Percentiles rank a stretch among this genome's conserved stretches.
These are phyloP conservation scores for Aspergillus tamarii DNA, from an alignment of 2,329 filamentous ascomycete species.

Conservation along the genomic window DNA sequence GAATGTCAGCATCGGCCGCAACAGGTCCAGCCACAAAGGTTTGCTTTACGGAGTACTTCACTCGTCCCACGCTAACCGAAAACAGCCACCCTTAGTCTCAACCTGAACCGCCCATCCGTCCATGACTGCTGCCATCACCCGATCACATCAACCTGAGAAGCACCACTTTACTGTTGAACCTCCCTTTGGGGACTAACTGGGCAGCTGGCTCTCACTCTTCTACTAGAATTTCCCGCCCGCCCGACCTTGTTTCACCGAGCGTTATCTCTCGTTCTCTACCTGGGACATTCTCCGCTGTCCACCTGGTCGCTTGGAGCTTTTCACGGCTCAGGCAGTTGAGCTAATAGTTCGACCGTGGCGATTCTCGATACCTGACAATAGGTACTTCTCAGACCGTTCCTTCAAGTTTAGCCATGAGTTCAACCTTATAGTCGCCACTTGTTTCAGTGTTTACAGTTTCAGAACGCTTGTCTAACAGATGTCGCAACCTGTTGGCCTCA, in stretches of 20 bases:
- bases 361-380: constrained; percentile 48
- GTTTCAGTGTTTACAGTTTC: constrained; percentile 25
- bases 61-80: constrained; percentile 43
- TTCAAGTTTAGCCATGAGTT: constrained; percentile 21
- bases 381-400: constrained; percentile 36
- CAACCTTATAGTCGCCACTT: constrained; percentile 20
- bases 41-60: constrained; percentile 21
- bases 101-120: constrained; percentile 40
- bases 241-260: constrained; percentile 22
- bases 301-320: constrained; percentile 38
- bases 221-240: constrained; percentile 18
- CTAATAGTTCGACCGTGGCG: constrained; percentile 46
- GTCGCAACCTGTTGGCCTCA: constrained; percentile 30
- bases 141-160: constrained; percentile 34
- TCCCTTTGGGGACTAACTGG: constrained; percentile 32
- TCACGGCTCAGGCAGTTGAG: constrained; percentile 36
- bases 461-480: constrained; percentile 37
- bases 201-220: constrained; percentile 25
- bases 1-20: background rate
- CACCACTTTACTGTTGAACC: constrained; percentile 25
- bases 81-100: constrained; percentile 46
- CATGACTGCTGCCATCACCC: constrained; percentile 35
- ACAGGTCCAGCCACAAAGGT: constrained; percentile 25
- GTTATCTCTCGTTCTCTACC: constrained; percentile 26
- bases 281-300: constrained; percentile 31